These are phyloP conservation scores for Dendrobium nobile DNA, from an alignment of 106 monocot species.

Conservation along the genomic window DNA sequence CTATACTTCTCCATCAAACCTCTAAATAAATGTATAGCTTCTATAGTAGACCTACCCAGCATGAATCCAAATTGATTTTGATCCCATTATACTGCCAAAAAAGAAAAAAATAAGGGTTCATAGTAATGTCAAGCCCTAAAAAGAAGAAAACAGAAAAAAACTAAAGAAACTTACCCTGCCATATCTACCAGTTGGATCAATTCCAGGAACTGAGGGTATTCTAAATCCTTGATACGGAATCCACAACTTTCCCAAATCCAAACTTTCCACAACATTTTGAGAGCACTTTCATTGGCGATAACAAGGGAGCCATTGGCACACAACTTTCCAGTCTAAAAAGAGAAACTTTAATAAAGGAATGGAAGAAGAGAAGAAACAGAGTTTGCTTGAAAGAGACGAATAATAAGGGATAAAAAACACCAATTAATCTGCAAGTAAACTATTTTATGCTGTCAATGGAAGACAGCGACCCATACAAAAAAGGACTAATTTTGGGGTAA, in stretches of 20 bases:
- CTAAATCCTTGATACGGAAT: slow-evolving; percentile 11
- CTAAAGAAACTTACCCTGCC: slow-evolving; percentile 36
- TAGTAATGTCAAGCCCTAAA: neutral
- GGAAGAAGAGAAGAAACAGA: neutral
- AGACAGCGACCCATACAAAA: neutral
- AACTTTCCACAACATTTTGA: slow-evolving; percentile 1
- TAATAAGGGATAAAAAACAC: neutral
- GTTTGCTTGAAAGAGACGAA: neutral
- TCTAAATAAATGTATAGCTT: too few relatives aligned
- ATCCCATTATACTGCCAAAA: slow-evolving; percentile 63
- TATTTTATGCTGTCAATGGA: neutral
- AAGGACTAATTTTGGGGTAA: neutral
- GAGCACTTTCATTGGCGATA: neutral
- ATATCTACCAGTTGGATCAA: slow-evolving; percentile 72
- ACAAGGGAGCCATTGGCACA: neutral
- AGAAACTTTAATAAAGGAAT: neutral
- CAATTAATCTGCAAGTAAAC: neutral
- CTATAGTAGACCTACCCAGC: too few relatives aligned
- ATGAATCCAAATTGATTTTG: too few relatives aligned
- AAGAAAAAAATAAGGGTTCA: neutral
- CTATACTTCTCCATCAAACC: too few relatives aligned
- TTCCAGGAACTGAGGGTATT: slow-evolving; percentile 45
- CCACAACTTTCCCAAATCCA: slow-evolving; percentile 15
- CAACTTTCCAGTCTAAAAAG: neutral
- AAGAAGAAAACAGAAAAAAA: neutral